Conservation (phyloP, 2,329 filamentous ascomycete species). For the Amesomyces nigricolor region DNA sequence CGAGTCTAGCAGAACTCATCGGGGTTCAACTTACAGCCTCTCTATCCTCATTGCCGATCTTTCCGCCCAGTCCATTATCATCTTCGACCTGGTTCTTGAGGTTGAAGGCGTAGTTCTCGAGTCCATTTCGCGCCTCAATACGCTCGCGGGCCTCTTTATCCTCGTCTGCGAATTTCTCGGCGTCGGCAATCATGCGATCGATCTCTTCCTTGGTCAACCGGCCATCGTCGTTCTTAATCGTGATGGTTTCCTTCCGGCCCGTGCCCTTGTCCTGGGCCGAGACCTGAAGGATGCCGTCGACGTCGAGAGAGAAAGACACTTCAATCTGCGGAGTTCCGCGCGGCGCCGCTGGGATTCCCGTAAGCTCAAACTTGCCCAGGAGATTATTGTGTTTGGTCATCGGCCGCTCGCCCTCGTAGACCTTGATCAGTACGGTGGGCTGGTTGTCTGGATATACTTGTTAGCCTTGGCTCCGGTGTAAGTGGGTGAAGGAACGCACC, state of each 20-base stretch:
- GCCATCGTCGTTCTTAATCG: conserved; percentile 98
- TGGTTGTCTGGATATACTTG: conserved; percentile 61
- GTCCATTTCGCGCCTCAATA: conserved; percentile 89
- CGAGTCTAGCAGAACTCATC: too few species aligned
- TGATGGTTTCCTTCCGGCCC: conserved; percentile 93
- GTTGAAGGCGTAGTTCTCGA: conserved; percentile 98
- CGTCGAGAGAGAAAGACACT: conserved; percentile 94
- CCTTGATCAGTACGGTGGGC: conserved; percentile 89
- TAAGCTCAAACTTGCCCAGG: conserved; percentile 97
- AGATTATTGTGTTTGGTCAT: conserved; percentile 97
- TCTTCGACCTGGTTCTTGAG: conserved; percentile 98
- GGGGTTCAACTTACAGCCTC: conserved; percentile 50
- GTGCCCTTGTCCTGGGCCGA: conserved; percentile 96
- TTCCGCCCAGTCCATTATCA: conserved; percentile 79
- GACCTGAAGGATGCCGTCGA: conserved; percentile 97
- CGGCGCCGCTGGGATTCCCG: conserved; percentile 87
- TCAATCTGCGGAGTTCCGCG: conserved; percentile 98
- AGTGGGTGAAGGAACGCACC: conserved; percentile 30
- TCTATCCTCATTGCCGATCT: conserved; percentile 97
- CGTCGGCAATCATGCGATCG: conserved; percentile 96
- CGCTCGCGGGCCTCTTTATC: conserved; percentile 95
- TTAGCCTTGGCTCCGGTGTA: neutral
- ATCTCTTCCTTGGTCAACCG: conserved; percentile 93
- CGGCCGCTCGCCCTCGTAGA: conserved; percentile 87
- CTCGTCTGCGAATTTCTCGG: conserved; percentile 96